Conservation (phyloP, 371 early-diverging fungal genomes). For the Gilbertella persicaria region DNA sequence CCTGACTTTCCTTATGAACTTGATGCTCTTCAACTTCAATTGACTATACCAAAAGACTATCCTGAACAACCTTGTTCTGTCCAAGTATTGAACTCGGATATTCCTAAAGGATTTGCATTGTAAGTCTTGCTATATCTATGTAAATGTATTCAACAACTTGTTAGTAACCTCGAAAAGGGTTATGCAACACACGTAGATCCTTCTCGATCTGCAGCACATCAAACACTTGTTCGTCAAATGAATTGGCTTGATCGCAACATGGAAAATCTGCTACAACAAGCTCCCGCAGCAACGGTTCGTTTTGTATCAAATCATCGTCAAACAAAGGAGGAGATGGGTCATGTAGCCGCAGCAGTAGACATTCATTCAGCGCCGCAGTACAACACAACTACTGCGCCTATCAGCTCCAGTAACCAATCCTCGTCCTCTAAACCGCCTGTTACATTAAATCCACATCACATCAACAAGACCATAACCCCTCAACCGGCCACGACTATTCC, state of each 20-base stretch:
- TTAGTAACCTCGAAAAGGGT: slow-evolving; percentile 23
- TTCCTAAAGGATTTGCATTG: slow-evolving; percentile 66
- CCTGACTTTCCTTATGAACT: slow-evolving; percentile 81
- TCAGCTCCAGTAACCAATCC: neutral
- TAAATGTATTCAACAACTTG: neutral
- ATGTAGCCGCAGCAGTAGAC: slow-evolving; percentile 7
- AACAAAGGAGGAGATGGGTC: neutral
- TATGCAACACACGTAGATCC: slow-evolving; percentile 8
- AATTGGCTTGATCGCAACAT: slow-evolving; percentile 62
- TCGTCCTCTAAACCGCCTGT: neutral
- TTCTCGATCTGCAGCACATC: slow-evolving; percentile 5
- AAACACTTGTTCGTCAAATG: slow-evolving; percentile 55
- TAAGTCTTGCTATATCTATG: slow-evolving; percentile 19
- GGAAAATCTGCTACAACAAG: slow-evolving; percentile 55
- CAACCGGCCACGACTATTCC: too few relatives aligned
- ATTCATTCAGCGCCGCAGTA: neutral
- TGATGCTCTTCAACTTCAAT: slow-evolving; percentile 52
- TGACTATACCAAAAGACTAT: slow-evolving; percentile 52
- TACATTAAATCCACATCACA: neutral
- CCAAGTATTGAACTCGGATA: slow-evolving; percentile 61
- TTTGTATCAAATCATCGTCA: slow-evolving; percentile 36
- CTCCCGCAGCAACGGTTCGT: slow-evolving; percentile 58
- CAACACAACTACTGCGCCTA: neutral
- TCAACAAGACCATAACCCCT: too few relatives aligned
- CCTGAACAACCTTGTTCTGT: slow-evolving; percentile 43